Conservation (phyloP, 1,284 basidiomycete genomes). For the Puccinia triticina region DNA sequence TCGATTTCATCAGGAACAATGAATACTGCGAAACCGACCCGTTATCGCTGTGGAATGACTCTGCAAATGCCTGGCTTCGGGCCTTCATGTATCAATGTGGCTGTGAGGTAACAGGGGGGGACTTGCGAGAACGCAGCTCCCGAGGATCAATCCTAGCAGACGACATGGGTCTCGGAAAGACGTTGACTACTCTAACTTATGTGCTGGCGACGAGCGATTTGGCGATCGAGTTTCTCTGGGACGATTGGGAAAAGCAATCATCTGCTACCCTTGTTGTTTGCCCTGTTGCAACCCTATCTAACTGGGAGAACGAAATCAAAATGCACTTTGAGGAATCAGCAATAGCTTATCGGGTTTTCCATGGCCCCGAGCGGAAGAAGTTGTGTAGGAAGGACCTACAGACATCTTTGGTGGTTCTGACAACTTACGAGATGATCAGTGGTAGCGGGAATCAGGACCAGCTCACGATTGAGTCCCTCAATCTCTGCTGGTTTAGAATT, state of each 20-base stretch:
- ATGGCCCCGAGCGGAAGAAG: background rate
- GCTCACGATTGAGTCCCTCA: background rate
- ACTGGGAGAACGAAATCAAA: background rate
- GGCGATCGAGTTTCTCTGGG: too few species aligned
- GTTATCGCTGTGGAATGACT: background rate
- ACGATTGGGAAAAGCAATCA: too few species aligned
- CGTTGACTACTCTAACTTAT: too few species aligned
- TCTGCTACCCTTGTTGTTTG: too few species aligned
- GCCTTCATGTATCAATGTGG: too few species aligned
- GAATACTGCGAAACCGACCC: background rate
- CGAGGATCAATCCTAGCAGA: too few species aligned
- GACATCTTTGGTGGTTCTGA: background rate
- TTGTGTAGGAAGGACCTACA: background rate
- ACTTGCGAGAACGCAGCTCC: too few species aligned
- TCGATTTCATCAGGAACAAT: background rate
- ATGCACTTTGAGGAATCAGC: background rate
- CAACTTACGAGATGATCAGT: background rate
- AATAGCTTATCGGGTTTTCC: background rate
- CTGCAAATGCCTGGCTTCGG: background rate
- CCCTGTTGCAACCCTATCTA: too few species aligned
- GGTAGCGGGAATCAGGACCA: background rate
- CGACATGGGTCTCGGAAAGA: too few species aligned
- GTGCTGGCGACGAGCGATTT: too few species aligned
- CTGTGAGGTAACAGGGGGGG: too few species aligned
- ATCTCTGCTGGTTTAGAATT: slow-evolving; percentile 59